Evolutionary conservation across 2,329 filamentous ascomycete genomes (phyloP).

Genomic region (Aspergillus amoenus): DNA sequence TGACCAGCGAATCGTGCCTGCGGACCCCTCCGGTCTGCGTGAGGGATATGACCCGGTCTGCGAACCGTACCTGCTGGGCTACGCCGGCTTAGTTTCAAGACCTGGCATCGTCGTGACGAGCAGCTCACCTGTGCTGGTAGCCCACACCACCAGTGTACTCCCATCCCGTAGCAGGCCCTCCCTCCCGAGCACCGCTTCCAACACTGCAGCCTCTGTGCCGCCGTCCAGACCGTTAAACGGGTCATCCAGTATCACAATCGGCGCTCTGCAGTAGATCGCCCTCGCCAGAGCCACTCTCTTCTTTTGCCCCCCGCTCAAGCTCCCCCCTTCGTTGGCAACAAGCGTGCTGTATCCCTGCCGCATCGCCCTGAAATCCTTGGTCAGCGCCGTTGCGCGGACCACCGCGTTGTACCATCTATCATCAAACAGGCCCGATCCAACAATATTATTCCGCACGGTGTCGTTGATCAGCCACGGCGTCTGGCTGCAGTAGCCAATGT

Average conservation of each 20-base stretch:
- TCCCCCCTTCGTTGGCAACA: background rate
- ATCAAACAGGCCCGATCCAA: background rate
- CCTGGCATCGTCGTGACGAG: background rate
- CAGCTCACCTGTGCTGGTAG: background rate
- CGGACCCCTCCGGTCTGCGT: background rate
- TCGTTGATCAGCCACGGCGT: background rate
- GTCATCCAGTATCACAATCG: background rate
- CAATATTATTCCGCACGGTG: background rate
- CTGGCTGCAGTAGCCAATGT: background rate
- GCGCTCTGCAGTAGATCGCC: background rate
- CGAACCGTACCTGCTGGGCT: background rate
- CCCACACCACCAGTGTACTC: background rate
- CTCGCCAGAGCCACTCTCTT: background rate
- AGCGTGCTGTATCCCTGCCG: background rate
- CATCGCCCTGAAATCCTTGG: background rate
- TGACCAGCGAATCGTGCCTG: background rate
- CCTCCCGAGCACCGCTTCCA: background rate
- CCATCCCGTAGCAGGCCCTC: background rate
- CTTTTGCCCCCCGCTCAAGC: background rate
- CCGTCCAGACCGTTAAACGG: background rate
- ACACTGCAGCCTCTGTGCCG: background rate
- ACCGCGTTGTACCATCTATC: background rate
- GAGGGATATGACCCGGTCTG: background rate
- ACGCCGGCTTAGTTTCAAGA: background rate
- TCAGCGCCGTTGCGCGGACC: background rate